Percentiles rank a stretch among this genome's conserved stretches.
These are phyloP conservation scores for Taiwanofungus camphoratus DNA, from an alignment of 1,284 basidiomycete genomes.

Conservation along the genomic window DNA sequence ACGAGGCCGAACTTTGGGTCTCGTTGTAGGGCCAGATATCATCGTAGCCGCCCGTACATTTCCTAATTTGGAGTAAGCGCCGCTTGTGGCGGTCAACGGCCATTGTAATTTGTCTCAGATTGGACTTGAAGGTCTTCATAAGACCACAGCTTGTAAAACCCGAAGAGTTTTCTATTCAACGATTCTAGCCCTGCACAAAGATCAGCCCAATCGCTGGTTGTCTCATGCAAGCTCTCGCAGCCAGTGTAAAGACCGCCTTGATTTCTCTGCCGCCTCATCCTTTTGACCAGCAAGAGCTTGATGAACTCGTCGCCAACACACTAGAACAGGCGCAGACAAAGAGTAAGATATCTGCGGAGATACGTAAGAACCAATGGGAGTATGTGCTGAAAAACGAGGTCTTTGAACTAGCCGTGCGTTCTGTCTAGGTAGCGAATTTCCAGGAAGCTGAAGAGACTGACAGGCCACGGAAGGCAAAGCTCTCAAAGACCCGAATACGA, in stretches of 20 bases:
- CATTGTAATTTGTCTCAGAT: no score
- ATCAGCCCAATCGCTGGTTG: no score
- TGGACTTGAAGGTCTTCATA: no score
- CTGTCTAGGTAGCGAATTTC: not conserved
- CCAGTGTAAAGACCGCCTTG: conserved; percentile 35
- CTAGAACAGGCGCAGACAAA: conserved; percentile 36
- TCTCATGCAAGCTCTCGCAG: conserved; percentile 25
- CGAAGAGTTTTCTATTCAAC: no score
- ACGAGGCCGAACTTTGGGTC: no score
- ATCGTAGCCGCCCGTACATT: no score
- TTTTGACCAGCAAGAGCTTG: conserved; percentile 39
- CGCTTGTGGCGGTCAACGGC: no score
- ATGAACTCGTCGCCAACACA: conserved; percentile 42
- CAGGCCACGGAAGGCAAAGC: conserved; percentile 62
- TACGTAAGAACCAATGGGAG: conserved; percentile 67
- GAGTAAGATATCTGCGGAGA: conserved; percentile 43
- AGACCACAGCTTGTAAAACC: no score
- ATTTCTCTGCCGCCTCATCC: conserved; percentile 46
- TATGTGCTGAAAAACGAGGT: conserved; percentile 61
- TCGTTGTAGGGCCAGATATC: no score
- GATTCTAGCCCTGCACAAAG: no score
- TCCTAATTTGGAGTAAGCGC: no score
- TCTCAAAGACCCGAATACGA: conserved; percentile 37
- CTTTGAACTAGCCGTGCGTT: conserved; percentile 60
- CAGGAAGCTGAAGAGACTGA: not conserved